Percentiles rank a stretch among this genome's conserved stretches.
These are phyloP conservation scores for Fraxinus sp. DNA, from an alignment of 305 asterid genomes.

Conservation along the genomic window DNA sequence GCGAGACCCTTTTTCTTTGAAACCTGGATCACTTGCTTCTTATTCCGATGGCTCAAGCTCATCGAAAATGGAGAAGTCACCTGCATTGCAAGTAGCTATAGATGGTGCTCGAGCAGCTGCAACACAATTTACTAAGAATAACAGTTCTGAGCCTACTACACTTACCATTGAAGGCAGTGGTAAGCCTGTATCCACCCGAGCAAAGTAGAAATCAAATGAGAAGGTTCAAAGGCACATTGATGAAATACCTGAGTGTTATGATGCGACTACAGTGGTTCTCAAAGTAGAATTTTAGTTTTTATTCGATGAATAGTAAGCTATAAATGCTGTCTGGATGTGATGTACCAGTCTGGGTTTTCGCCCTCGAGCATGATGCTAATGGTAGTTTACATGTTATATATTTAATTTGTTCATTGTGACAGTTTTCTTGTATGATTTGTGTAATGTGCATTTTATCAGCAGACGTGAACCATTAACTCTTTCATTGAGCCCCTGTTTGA, in stretches of 20 bases:
- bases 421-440: neutral
- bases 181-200: constrained; percentile 36
- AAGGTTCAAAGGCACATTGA: neutral
- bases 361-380: neutral
- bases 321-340: neutral
- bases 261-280: neutral
- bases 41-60: constrained; percentile 19
- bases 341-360: neutral
- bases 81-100: constrained; percentile 59
- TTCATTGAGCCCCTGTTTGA: neutral
- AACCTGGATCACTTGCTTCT: constrained; percentile 61
- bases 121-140: constrained; percentile 58
- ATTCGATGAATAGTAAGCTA: neutral
- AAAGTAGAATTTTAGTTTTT: neutral
- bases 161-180: constrained; percentile 12
- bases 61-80: constrained; percentile 46
- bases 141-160: constrained; percentile 10
- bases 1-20: constrained; percentile 51
- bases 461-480: neutral
- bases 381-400: neutral
- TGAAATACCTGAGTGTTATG: constrained; percentile 18
- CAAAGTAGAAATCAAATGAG: constrained; percentile 29
- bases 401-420: neutral
- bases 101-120: constrained; percentile 85
- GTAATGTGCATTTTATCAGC: neutral